These are phyloP conservation scores for Wickerhamiella brachini DNA, from an alignment of 805 yeast species.

Conservation along the genomic window DNA sequence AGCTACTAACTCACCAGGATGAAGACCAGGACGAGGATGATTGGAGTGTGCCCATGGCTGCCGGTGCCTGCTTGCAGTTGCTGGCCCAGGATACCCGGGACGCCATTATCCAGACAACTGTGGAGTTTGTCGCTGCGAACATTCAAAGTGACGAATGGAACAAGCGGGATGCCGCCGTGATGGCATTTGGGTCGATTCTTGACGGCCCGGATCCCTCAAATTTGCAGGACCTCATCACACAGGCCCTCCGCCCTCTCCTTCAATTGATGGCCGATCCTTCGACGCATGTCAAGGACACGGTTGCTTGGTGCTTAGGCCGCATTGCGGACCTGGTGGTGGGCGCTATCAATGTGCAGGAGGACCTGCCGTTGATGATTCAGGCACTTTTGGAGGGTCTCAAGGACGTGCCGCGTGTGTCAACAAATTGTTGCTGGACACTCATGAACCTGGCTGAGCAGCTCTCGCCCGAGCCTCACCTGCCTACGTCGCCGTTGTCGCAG, in stretches of 20 bases:
- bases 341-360: slow-evolving; percentile 51
- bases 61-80: slow-evolving; percentile 90
- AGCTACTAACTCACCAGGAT: slow-evolving; percentile 74
- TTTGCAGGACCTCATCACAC: slow-evolving; percentile 52
- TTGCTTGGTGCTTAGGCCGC: slow-evolving; percentile 96
- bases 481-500: slow-evolving; percentile 54
- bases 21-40: slow-evolving; percentile 85
- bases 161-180: slow-evolving; percentile 89
- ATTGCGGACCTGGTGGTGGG: slow-evolving; percentile 72
- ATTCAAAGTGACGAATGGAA: slow-evolving; percentile 59
- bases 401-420: slow-evolving; percentile 84
- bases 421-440: slow-evolving; percentile 97
- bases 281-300: slow-evolving; percentile 88
- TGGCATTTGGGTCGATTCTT: slow-evolving; percentile 95
- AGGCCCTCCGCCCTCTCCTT: slow-evolving; percentile 73
- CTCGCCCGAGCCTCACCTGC: slow-evolving; percentile 27
- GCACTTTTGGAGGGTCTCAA: slow-evolving; percentile 70
- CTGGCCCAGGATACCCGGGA: slow-evolving; percentile 85
- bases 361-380: slow-evolving; percentile 55
- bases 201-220: slow-evolving; percentile 82
- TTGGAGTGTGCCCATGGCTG: slow-evolving; percentile 98
- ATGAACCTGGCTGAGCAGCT: slow-evolving; percentile 85
- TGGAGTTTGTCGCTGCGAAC: slow-evolving; percentile 69
- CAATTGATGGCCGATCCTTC: slow-evolving; percentile 57
- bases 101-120: slow-evolving; percentile 71